Conservation (phyloP, 257 asterid genomes). For the Gentiana macrophylla region DNA sequence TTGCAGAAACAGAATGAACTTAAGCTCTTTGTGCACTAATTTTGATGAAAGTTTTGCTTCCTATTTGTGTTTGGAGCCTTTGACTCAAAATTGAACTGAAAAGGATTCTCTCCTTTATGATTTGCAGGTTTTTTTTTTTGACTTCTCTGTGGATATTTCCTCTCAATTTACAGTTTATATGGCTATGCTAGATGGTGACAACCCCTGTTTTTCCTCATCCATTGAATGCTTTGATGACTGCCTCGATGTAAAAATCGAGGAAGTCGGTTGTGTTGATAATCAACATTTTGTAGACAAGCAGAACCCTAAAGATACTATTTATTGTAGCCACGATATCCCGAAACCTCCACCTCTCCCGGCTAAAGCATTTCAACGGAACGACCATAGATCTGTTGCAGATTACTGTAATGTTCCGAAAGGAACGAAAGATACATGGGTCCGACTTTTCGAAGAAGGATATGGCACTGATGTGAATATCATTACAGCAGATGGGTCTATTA, state of each 20-base stretch:
- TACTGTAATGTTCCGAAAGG: slow-evolving; percentile 48
- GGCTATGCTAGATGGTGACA: slow-evolving; percentile 43
- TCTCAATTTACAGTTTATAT: slow-evolving; percentile 27
- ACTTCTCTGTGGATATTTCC: not conserved
- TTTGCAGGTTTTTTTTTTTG: slow-evolving; percentile 13
- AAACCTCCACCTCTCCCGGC: slow-evolving; percentile 54
- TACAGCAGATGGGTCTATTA: slow-evolving; percentile 28
- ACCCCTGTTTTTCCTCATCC: slow-evolving; percentile 40
- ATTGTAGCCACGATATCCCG: slow-evolving; percentile 30
- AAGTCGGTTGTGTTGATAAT: slow-evolving; percentile 25
- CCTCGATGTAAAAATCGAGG: slow-evolving; percentile 45
- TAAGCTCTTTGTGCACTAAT: slow-evolving; percentile 1
- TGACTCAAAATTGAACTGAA: no score
- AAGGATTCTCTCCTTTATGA: slow-evolving; percentile 20
- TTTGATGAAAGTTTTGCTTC: not conserved
- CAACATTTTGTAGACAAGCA: slow-evolving; percentile 14
- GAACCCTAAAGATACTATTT: slow-evolving; percentile 5
- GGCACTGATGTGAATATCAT: slow-evolving; percentile 64
- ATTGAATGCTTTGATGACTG: slow-evolving; percentile 43
- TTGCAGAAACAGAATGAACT: not conserved
- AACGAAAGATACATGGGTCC: slow-evolving; percentile 59
- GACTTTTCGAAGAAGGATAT: slow-evolving; percentile 51
- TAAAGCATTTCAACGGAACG: slow-evolving; percentile 12
- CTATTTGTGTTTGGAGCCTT: no score
- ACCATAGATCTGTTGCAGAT: slow-evolving; percentile 13